These are phyloP conservation scores for Elaeagnus macrophylla DNA, from an alignment of 306 rosid species.

Conservation along the genomic window DNA sequence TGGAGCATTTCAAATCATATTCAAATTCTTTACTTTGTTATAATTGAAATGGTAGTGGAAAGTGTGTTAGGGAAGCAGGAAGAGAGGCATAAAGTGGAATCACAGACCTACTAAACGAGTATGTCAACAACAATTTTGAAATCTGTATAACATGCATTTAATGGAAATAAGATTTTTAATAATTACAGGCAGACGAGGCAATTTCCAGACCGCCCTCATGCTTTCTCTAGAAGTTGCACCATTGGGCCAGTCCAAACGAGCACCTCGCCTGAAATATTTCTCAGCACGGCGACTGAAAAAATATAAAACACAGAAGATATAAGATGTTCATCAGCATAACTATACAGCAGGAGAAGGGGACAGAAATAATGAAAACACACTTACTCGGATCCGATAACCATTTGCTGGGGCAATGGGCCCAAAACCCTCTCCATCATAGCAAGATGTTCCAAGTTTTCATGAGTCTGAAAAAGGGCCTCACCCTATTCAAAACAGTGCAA, in stretches of 20 bases:
- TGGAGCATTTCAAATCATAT: neutral
- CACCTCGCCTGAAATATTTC: slow-evolving; percentile 59
- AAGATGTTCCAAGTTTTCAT: slow-evolving; percentile 75
- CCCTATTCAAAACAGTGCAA: slow-evolving; percentile 51
- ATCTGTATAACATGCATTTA: too few species aligned
- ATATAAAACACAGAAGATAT: slow-evolving; percentile 3
- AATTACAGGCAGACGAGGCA: slow-evolving; percentile 66
- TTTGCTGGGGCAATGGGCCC: slow-evolving; percentile 70
- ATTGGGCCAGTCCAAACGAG: slow-evolving; percentile 63
- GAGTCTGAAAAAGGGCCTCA: slow-evolving; percentile 79
- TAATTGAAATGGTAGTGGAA: neutral
- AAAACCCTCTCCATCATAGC: slow-evolving; percentile 91
- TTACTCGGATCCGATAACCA: slow-evolving; percentile 69
- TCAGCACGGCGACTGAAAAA: slow-evolving; percentile 59
- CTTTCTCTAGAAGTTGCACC: slow-evolving; percentile 72
- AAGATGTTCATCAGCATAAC: neutral
- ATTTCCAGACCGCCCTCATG: slow-evolving; percentile 69
- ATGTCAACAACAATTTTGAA: too few species aligned
- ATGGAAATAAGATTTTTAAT: neutral
- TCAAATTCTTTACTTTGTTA: neutral
- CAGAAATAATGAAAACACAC: slow-evolving; percentile 12
- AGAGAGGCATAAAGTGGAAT: too few species aligned
- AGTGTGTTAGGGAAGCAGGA: neutral
- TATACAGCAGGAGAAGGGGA: neutral
- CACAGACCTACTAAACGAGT: too few species aligned